phyloP scores from a whole-genome alignment of 352 stramenopile genomes.

The Pythium myriotylum region DNA sequence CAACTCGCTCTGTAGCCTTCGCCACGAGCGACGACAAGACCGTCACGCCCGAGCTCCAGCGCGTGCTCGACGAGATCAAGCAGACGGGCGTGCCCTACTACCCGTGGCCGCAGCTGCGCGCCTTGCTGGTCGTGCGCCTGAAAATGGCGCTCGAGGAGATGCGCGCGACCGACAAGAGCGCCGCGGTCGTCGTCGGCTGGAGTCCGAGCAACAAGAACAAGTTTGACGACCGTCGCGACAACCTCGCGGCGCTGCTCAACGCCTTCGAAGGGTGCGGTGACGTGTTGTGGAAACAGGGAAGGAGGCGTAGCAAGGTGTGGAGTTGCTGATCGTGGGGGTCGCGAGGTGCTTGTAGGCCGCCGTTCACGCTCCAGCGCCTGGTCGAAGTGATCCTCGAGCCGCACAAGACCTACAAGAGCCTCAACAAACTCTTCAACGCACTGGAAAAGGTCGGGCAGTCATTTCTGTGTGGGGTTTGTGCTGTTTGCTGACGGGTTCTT shows the following conservation, averaged over 20 bases:
- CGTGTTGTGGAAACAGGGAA: neutral
- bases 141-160: conserved; percentile 60
- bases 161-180: conserved; percentile 43
- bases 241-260: conserved; percentile 58
- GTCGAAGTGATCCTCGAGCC: conserved; percentile 79
- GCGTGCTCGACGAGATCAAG: conserved; percentile 71
- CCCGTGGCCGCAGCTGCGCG: conserved; percentile 71
- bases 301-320: too few species aligned
- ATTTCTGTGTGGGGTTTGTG: neutral
- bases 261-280: conserved; percentile 55
- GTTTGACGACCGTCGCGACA: conserved; percentile 50
- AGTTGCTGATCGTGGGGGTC: too few species aligned
- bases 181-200: conserved; percentile 40
- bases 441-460: conserved; percentile 63
- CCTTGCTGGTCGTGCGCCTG: conserved; percentile 59
- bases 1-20: conserved; percentile 39
- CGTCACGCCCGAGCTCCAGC: conserved; percentile 51
- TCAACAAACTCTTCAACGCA: conserved; percentile 81
- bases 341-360: conserved; percentile 48
- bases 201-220: conserved; percentile 55
- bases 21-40: conserved; percentile 43
- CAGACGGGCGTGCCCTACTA: conserved; percentile 71
- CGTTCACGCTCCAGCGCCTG: conserved; percentile 83
- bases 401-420: conserved; percentile 67
- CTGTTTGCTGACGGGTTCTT: neutral